Evolutionary conservation across 140 eudicot genomes (phyloP).

Genomic region (Anethum foeniculum): DNA sequence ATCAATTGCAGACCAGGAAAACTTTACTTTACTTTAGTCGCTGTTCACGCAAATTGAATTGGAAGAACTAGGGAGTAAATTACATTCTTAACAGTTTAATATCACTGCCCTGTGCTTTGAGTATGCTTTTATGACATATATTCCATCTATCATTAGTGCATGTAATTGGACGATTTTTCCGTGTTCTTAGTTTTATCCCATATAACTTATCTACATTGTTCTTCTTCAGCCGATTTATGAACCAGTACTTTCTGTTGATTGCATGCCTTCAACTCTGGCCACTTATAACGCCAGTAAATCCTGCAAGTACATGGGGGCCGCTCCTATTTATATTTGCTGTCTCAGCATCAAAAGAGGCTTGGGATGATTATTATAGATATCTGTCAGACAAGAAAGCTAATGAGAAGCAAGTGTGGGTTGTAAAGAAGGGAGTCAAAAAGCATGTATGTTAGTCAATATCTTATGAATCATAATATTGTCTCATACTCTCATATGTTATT

Average conservation of each 20-base stretch:
- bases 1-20: background rate
- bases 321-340: slow-evolving; percentile 91
- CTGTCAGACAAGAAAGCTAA: slow-evolving; percentile 93
- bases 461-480: background rate
- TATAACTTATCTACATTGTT: background rate
- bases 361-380: slow-evolving; percentile 96
- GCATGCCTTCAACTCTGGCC: slow-evolving; percentile 99
- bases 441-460: slow-evolving; percentile 47
- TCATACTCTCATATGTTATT: background rate
- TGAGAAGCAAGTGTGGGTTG: slow-evolving; percentile 99
- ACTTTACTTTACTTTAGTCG: background rate
- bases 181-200: background rate
- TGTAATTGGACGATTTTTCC: background rate
- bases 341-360: slow-evolving; percentile 96
- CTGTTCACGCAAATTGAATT: background rate
- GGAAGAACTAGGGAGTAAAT: background rate
- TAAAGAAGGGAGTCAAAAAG: slow-evolving; percentile 65
- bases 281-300: slow-evolving; percentile 93
- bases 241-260: slow-evolving; percentile 96
- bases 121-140: background rate
- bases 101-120: background rate
- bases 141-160: background rate
- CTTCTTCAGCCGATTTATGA: slow-evolving; percentile 92
- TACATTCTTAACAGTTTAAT: background rate
- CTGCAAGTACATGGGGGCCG: slow-evolving; percentile 99